Conservation (phyloP, 2,329 filamentous ascomycete genomes). For the Aaosphaeria arxii region DNA sequence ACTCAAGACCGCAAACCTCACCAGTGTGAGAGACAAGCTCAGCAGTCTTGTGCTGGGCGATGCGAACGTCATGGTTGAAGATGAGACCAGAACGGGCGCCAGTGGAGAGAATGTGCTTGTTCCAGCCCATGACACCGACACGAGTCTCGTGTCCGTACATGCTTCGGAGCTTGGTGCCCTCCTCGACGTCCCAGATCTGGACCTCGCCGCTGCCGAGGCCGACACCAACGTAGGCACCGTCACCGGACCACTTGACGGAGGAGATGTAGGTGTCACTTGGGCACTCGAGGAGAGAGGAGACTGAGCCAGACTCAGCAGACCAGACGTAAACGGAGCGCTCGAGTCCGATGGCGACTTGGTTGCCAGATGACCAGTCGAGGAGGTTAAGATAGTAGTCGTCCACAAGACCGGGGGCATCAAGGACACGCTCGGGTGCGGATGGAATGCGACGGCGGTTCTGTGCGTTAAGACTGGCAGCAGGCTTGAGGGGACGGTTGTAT, state of each 20-base stretch:
- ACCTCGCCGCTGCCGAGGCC: conserved; percentile 94
- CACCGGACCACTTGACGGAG: conserved; percentile 97
- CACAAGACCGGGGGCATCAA: conserved; percentile 92
- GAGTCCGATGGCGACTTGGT: conserved; percentile 96
- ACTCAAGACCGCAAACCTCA: conserved; percentile 96
- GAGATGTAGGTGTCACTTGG: conserved; percentile 90
- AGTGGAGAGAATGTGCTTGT: conserved; percentile 94
- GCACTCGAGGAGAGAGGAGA: conserved; percentile 85
- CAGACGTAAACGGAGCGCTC: conserved; percentile 98
- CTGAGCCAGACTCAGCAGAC: conserved; percentile 91
- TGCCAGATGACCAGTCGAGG: conserved; percentile 95
- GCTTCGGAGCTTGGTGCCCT: conserved; percentile 91
- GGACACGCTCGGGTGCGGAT: conserved; percentile 90
- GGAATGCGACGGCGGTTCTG: conserved; percentile 90
- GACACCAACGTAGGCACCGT: conserved; percentile 93
- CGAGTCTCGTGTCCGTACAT: conserved; percentile 98
- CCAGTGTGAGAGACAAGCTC: conserved; percentile 97
- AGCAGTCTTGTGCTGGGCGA: conserved; percentile 96
- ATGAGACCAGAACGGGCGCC: conserved; percentile 92
- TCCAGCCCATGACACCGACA: conserved; percentile 97
- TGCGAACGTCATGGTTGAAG: conserved; percentile 97
- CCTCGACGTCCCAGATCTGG: conserved; percentile 98
- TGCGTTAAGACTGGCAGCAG: conserved; percentile 68
- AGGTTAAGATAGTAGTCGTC: conserved; percentile 99
- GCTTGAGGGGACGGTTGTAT: conserved; percentile 94